Conservation (phyloP, 129 eudicot species). For the Glebionis coronaria region DNA sequence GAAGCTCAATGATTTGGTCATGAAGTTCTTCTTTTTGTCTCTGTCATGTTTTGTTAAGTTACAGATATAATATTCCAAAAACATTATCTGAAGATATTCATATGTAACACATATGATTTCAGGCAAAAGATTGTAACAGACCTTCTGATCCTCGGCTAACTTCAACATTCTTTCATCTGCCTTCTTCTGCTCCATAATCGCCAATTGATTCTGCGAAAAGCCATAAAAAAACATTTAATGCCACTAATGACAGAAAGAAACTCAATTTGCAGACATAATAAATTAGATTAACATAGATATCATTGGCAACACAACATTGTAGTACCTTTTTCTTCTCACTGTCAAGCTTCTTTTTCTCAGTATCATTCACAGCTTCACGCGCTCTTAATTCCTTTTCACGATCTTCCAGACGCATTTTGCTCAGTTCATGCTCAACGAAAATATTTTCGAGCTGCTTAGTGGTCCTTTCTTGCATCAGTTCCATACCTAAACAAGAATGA, state of each 20-base stretch:
- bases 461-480: slow-evolving; percentile 37
- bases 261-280: too few species aligned
- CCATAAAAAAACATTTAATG: too few species aligned
- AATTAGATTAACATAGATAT: neutral
- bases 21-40: slow-evolving; percentile 53
- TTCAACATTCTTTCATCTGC: slow-evolving; percentile 55
- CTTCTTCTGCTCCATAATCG: slow-evolving; percentile 50
- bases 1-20: slow-evolving; percentile 43
- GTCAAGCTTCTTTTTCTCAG: slow-evolving; percentile 53
- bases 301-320: neutral
- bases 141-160: slow-evolving; percentile 32
- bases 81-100: too few species aligned
- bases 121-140: neutral
- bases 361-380: slow-evolving; percentile 51
- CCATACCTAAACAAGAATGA: too few species aligned
- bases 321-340: slow-evolving; percentile 49
- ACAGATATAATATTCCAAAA: neutral
- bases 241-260: too few species aligned
- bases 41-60: slow-evolving; percentile 26
- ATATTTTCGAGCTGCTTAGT: slow-evolving; percentile 33
- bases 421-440: slow-evolving; percentile 38
- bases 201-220: slow-evolving; percentile 52
- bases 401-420: slow-evolving; percentile 38
- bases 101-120: neutral
- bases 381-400: slow-evolving; percentile 40